A percentile compares a stretch with the other conserved stretches of the same genome.
phyloP scores from a whole-genome alignment of 345 rosid genomes.

The Turritis glabra region DNA sequence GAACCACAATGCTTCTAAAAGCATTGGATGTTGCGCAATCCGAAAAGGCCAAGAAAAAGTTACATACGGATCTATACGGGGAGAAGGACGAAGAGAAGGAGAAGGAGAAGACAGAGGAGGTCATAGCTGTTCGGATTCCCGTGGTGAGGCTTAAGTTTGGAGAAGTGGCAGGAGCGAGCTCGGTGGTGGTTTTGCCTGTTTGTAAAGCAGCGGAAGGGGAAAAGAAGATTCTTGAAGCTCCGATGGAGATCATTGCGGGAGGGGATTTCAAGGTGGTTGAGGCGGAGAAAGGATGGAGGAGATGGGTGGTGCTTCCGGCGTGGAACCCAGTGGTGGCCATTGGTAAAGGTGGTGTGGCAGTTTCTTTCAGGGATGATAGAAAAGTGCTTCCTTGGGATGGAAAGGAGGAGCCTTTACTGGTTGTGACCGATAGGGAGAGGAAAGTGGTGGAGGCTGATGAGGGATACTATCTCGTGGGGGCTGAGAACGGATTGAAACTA shows the following conservation, averaged over 20 bases:
- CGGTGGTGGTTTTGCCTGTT: slow-evolving; percentile 73
- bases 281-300: slow-evolving; percentile 77
- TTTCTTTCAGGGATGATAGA: slow-evolving; percentile 70
- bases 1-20: slow-evolving; percentile 47
- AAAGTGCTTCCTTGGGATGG: slow-evolving; percentile 69
- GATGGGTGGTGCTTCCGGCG: slow-evolving; percentile 86
- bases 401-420: slow-evolving; percentile 78
- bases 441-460: slow-evolving; percentile 55
- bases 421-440: slow-evolving; percentile 63
- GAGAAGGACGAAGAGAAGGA: slow-evolving; percentile 34
- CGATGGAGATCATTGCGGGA: slow-evolving; percentile 47
- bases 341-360: slow-evolving; percentile 63
- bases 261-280: slow-evolving; percentile 81
- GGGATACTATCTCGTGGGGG: slow-evolving; percentile 68
- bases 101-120: slow-evolving; percentile 16
- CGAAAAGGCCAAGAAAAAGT: slow-evolving; percentile 52
- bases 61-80: slow-evolving; percentile 50
- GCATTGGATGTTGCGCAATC: slow-evolving; percentile 68
- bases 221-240: slow-evolving; percentile 62
- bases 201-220: slow-evolving; percentile 62
- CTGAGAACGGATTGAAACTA: slow-evolving; percentile 56
- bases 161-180: slow-evolving; percentile 75
- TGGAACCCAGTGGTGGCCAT: slow-evolving; percentile 60
- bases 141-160: slow-evolving; percentile 75
- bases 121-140: slow-evolving; percentile 47